A percentile compares a stretch with the other conserved stretches of the same genome.
These are phyloP conservation scores for Penicillium antarcticum DNA, from an alignment of 495 filamentous ascomycete species.

Conservation along the genomic window DNA sequence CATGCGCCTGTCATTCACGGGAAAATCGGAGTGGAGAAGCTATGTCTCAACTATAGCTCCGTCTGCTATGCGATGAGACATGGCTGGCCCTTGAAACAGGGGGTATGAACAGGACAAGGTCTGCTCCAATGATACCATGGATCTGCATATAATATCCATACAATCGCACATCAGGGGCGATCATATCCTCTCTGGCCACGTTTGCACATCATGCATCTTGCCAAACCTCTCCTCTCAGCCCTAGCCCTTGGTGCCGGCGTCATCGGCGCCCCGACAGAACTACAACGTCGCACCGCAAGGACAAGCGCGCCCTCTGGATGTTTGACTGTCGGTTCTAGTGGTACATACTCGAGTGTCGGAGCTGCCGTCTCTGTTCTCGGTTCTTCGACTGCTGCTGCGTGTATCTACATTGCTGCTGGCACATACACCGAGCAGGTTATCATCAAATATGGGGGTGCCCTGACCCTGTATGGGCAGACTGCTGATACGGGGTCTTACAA, in stretches of 20 bases:
- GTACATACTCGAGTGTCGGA: constrained; percentile 26
- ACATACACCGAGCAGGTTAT: constrained; percentile 51
- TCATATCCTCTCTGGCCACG: neutral
- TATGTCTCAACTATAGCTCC: neutral
- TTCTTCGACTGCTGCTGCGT: constrained; percentile 20
- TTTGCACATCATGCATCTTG: neutral
- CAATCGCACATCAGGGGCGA: neutral
- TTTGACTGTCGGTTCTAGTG: constrained; percentile 22
- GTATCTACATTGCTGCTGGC: constrained; percentile 38
- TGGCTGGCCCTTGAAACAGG: constrained; percentile 1
- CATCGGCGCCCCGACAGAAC: constrained; percentile 8
- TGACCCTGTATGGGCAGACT: constrained; percentile 55
- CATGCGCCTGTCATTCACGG: constrained; percentile 7
- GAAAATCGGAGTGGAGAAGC: constrained; percentile 2
- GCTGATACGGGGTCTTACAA: constrained; percentile 51
- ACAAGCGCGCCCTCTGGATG: constrained; percentile 28
- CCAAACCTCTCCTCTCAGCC: constrained; percentile 1
- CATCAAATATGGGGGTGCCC: constrained; percentile 32
- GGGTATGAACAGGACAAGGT: no score
- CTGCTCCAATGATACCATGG: no score
- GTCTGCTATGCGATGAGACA: neutral
- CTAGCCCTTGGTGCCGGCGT: constrained; percentile 7
- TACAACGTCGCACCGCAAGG: constrained; percentile 10
- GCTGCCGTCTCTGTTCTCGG: constrained; percentile 23
- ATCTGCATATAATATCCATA: neutral